These are phyloP conservation scores for Trichoderma aggressivum DNA, from an alignment of 2,329 filamentous ascomycete genomes.

Conservation along the genomic window DNA sequence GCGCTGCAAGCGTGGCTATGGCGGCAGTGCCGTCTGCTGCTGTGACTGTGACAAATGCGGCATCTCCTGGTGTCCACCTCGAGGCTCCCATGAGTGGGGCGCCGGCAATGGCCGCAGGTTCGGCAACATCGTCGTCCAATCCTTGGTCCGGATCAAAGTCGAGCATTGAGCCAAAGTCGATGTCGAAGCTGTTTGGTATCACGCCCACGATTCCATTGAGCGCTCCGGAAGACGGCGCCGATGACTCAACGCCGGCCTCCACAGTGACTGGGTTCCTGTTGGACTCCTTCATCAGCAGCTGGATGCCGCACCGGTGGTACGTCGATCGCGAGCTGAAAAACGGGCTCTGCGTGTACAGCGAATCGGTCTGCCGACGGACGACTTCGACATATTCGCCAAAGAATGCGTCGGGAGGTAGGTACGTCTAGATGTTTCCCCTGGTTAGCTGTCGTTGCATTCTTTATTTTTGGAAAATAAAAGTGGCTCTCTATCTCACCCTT, in stretches of 20 bases:
- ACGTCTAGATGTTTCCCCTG: constrained; percentile 27
- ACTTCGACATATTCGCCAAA: constrained; percentile 42
- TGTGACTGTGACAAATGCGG: background rate
- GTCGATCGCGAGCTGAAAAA: constrained; percentile 32
- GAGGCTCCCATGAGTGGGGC: background rate
- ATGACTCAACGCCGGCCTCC: background rate
- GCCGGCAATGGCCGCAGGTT: background rate
- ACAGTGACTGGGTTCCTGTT: background rate
- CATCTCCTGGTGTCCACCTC: background rate
- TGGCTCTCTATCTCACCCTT: constrained; percentile 40
- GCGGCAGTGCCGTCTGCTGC: background rate
- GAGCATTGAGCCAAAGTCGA: constrained; percentile 23
- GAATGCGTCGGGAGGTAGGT: constrained; percentile 35
- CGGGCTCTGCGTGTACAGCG: constrained; percentile 37
- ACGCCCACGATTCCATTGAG: background rate
- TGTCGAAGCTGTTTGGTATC: constrained; percentile 24
- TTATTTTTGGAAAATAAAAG: background rate
- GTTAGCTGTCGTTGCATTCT: constrained; percentile 18
- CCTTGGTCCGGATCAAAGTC: constrained; percentile 20
- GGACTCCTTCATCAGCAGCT: constrained; percentile 35
- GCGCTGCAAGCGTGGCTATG: background rate
- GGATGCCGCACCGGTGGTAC: constrained; percentile 43
- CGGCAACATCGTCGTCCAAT: background rate
- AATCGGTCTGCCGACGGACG: constrained; percentile 42
- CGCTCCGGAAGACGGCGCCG: background rate